Base-by-base conservation (phyloP, 345 rosid genomes). In the Euphorbia peplus region DNA sequence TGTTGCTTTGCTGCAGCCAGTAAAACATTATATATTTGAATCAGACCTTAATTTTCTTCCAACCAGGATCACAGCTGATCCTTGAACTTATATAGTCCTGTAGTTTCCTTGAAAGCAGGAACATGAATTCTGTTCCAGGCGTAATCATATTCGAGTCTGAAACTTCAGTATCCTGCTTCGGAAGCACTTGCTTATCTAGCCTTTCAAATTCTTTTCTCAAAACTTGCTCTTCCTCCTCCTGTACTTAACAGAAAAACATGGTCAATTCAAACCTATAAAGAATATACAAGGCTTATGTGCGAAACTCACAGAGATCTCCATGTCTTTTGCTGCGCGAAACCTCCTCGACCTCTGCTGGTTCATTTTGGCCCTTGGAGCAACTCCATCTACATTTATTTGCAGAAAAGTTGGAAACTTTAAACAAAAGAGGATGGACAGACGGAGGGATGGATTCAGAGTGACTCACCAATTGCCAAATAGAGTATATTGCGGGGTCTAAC, bases 341-440 rank as follows among this genome's bases (percentile, higher is more conserved):
- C 98, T 85, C 85, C 98, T 86, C 19, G 97, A 87, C 19, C 98
- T 84, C 66, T 95, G 99, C 63, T 92, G 98, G 76, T 95, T 95
- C 97, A 95, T 95, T 77, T 95, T 91, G 12, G 98, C 99, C 66
- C 37, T 32, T 32, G 37, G 99, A 24, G 98, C 99, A 12, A 95
- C 99, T 65, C 99, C 97, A 74, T 95, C 99, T 95, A 75, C 16
- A 44, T 44, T 2, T 15, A 0, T 44, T 12, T 8, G 11, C 8
- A 39, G 1, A 39, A 44, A 32, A 44, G 50, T 44, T 44, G 14
- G 50, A 12, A 44, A 44, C 50, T 44, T 44, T 44, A 44, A 39
- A 39, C 42, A 39, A 39, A 5, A 1, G 42, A 5, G 50, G 12
- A n/a, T n/a, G 37, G 6, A 32, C 37, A 2, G 6, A 32, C 37